Base-by-base conservation (phyloP, 2,329 filamentous ascomycete genomes). In the Microcera coccophila region DNA sequence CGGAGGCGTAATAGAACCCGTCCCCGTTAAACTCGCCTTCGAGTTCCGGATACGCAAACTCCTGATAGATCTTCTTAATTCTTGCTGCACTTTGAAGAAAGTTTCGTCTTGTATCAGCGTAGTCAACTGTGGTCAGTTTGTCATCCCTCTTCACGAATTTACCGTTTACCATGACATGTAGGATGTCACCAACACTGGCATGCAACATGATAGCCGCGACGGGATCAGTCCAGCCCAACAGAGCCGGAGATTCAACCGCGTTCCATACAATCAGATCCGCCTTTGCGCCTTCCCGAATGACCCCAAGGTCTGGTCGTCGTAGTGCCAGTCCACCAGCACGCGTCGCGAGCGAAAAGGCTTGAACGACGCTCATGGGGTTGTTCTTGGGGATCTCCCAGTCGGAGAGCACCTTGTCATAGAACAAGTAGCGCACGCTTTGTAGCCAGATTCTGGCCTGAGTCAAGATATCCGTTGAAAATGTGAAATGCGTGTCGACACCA, bases 161-260 rank as follows among this genome's bases (percentile, higher is more conserved):
- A 1, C 76, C 76, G 39, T 72, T 67, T 0, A 79, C 69, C 9
- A 76, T 44, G 1, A 79, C 76, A 38, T 73, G 64, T 41, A 69
- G 56, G 18, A 81, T 62, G 43, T 81, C 75, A 0, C 71, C 75
- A 4, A 76, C 68, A 40, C 67, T 73, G 1, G 75, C 69, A 44
- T 81, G 77, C 26, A 81, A 59, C 19, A 81, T 70, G 1, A 81
- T 63, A 0, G 78, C 78, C 0, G 76, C 76, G 3, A 81, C 66
- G 0, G 76, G 74, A 42, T 81, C 76, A 5, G 49, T 61, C 74
- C 75, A 80, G 3, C 77, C 77, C 1, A 79, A 61, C 53, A 81
- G 61, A 1, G 64, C 62, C 0, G 76, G 75, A 0, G 69, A 66
- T 1, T 66, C 60, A 0, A 64, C 61, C 0, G 72, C 74, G 44